These are phyloP conservation scores for Candida maesae DNA, from an alignment of 805 yeast genomes.

Conservation along the genomic window DNA sequence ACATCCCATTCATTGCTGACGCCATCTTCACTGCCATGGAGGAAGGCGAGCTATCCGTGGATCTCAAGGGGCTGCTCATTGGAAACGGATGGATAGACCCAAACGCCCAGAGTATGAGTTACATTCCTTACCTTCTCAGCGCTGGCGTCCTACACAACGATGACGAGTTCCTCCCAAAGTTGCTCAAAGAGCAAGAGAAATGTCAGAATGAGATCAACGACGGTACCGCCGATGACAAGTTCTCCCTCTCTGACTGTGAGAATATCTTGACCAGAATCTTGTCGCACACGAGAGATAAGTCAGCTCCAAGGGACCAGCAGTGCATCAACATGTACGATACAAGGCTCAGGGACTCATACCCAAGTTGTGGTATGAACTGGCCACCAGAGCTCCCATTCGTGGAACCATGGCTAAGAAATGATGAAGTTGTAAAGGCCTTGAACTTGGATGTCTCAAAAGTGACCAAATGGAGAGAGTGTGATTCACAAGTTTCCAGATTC, in stretches of 20 bases:
- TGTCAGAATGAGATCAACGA: conserved; percentile 56
- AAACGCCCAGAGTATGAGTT: conserved; percentile 74
- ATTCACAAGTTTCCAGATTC: conserved; percentile 46
- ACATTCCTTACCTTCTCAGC: conserved; percentile 64
- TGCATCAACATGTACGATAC: conserved; percentile 87
- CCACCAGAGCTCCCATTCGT: conserved; percentile 62
- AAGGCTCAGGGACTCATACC: conserved; percentile 64
- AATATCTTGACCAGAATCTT: conserved; percentile 31
- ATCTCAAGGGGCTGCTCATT: conserved; percentile 65
- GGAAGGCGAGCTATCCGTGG: conserved; percentile 22
- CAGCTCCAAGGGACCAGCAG: conserved; percentile 35
- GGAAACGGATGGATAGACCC: conserved; percentile 98
- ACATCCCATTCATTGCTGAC: conserved; percentile 81
- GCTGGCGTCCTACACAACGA: conserved; percentile 48
- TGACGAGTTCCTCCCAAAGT: conserved; percentile 36
- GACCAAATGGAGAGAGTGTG: conserved; percentile 75
- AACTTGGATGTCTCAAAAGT: conserved; percentile 43
- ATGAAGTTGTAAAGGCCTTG: conserved; percentile 46
- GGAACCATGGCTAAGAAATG: conserved; percentile 46
- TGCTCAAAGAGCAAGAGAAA: conserved; percentile 48
- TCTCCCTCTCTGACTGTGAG: conserved; percentile 44
- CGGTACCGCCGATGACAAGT: conserved; percentile 21
- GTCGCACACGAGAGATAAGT: conserved; percentile 29
- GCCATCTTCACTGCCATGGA: conserved; percentile 50
- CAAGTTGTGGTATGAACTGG: conserved; percentile 92